phyloP scores from a whole-genome alignment of 164 flowering plant species.

The Houttuynia cordata region DNA sequence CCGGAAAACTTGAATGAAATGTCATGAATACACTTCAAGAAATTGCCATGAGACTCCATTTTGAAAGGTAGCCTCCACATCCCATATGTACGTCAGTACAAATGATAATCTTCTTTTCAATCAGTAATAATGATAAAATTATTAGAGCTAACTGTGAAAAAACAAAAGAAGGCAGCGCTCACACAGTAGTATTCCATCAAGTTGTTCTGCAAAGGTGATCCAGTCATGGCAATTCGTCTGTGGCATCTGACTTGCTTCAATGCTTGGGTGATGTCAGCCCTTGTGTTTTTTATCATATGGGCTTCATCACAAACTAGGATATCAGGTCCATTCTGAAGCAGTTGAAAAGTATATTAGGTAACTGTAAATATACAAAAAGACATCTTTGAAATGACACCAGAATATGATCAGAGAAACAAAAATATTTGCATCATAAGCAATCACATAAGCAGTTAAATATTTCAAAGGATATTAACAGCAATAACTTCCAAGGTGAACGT shows the following conservation, averaged over 20 bases:
- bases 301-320: slow-evolving; percentile 98
- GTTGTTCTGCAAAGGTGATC: slow-evolving; percentile 97
- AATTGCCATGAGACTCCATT: too few species aligned
- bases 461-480: neutral
- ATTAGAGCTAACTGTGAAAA: too few species aligned
- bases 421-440: neutral
- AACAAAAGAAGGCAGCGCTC: too few species aligned
- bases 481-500: neutral
- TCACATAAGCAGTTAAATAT: neutral
- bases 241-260: slow-evolving; percentile 91
- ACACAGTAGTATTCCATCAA: slow-evolving; percentile 99
- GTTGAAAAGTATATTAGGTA: neutral
- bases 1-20: too few species aligned
- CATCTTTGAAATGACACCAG: neutral
- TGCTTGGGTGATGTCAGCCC: slow-evolving; percentile 83
- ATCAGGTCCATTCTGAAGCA: slow-evolving; percentile 86
- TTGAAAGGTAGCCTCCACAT: too few species aligned
- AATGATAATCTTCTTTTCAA: too few species aligned
- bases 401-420: too few species aligned
- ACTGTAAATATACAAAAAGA: neutral
- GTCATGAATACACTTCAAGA: too few species aligned
- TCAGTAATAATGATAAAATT: neutral
- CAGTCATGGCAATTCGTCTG: slow-evolving; percentile 93
- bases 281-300: slow-evolving; percentile 87
- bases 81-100: too few species aligned